Conservation (phyloP, 345 rosid species). For the Lagerstroemia speciosa region DNA sequence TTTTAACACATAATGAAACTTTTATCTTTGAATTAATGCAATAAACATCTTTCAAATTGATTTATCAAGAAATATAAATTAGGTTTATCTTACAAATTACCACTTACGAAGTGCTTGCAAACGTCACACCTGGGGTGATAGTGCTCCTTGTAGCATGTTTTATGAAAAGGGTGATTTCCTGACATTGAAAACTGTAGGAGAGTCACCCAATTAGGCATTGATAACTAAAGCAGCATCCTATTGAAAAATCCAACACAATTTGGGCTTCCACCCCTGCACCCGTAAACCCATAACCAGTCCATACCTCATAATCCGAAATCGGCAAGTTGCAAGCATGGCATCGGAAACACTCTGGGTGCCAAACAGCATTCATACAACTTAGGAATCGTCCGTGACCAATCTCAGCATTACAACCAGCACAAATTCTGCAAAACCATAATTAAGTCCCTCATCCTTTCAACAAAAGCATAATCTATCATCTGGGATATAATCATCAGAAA, state of each 20-base stretch:
- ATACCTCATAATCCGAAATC: slow-evolving; percentile 84
- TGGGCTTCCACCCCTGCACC: background rate
- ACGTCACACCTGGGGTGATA: slow-evolving; percentile 92
- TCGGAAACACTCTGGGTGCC: slow-evolving; percentile 96
- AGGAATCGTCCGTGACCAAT: slow-evolving; percentile 81
- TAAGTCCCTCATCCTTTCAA: background rate
- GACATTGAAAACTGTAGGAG: slow-evolving; percentile 63
- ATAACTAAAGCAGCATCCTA: slow-evolving; percentile 6
- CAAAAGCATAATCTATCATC: background rate
- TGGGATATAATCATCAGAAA: background rate
- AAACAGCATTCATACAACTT: slow-evolving; percentile 64
- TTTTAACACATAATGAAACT: no score
- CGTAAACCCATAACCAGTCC: background rate
- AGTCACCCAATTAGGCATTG: slow-evolving; percentile 11
- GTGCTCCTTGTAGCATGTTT: slow-evolving; percentile 75
- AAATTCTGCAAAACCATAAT: slow-evolving; percentile 40
- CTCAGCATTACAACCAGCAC: slow-evolving; percentile 82
- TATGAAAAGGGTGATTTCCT: slow-evolving; percentile 74
- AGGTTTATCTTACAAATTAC: no score
- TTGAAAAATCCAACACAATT: background rate
- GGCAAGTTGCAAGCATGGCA: slow-evolving; percentile 74
- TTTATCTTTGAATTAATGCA: no score
- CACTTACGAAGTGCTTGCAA: slow-evolving; percentile 76
- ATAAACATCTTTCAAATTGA: no score
- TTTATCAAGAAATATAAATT: no score